Evolutionary conservation across 768 basidiomycete genomes (phyloP), one percentile per base, ranked within the genome.

Genomic region (Leccinum broughii): DNA sequence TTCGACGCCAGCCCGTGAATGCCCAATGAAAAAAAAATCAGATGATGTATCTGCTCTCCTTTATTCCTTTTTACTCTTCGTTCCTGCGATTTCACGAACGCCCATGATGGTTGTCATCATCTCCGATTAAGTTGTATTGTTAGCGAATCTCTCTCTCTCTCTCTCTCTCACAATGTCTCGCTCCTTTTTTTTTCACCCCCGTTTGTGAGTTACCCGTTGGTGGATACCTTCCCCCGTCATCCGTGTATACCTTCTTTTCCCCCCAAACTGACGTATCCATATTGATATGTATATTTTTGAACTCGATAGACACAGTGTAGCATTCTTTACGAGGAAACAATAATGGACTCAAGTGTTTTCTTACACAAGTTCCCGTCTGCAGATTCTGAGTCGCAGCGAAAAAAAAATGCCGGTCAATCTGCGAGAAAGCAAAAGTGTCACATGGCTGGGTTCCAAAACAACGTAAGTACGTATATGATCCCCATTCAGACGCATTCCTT

Each of bases 91-190:
- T 30, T 14, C 13, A 6, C 6, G 44, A 20, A 17, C 10, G 9
- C 20, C 20, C 20, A 46, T 46, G 44, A 11, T 20, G 44, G 20
- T 46, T 28, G 17, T 54, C 26, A 41, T 62, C 50, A 54, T 9
- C 44, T 57, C 54, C 56, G 9, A 28, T 60, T 56, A 32, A 62
- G 59, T 50, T 72, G 73, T 75, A 73, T 75, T 68, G 55, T 49
- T 74, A 73, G 71, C 59, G 30, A 24, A 48, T 35, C 53, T 34
- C 4, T 32, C 30, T 9, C 30, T 32, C 32, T 32, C 32, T 50
- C 41, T 34, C 32, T 34, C 32, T 50, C 41, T 22, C 48, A n/a
- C 52, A 14, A 63, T 34, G 24, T 28, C 50, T 26, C 51, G 17
- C 52, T 61, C 60, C 54, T 57, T 51, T 17, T 5, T 14, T 24